Percentiles rank a stretch among this genome's conserved stretches.
Evolutionary conservation across 164 flowering plant species (phyloP).

Genomic region (Chloranthus sessilifolius): DNA sequence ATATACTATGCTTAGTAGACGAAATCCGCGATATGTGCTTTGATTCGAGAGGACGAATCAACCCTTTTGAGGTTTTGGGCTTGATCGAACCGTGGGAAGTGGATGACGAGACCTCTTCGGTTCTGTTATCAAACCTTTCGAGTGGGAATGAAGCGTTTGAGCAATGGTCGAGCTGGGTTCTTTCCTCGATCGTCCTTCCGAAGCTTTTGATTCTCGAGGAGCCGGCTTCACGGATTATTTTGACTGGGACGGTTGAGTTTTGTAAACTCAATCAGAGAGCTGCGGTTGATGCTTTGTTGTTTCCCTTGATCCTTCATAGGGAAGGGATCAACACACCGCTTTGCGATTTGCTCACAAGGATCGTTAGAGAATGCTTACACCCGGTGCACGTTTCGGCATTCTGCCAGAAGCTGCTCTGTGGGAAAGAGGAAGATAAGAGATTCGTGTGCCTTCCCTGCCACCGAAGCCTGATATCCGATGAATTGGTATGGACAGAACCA

Average conservation of each 20-base stretch:
- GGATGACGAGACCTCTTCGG: conserved; percentile 54
- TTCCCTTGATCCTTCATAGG: conserved; percentile 40
- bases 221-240: conserved; percentile 56
- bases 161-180: conserved; percentile 54
- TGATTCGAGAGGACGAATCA: conserved; percentile 7
- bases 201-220: conserved; percentile 47
- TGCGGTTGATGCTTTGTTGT: conserved; percentile 55
- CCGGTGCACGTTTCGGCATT: conserved; percentile 70
- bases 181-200: conserved; percentile 59
- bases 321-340: conserved; percentile 54
- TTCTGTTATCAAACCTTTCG: conserved; percentile 43
- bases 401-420: conserved; percentile 56
- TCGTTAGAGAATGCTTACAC: conserved; percentile 69
- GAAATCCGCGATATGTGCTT: conserved; percentile 48
- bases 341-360: conserved; percentile 51
- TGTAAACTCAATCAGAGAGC: conserved; percentile 61
- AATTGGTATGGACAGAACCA: conserved; percentile 73
- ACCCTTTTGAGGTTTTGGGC: conserved; percentile 34
- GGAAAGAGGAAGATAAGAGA: conserved; percentile 25
- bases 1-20: conserved; percentile 32
- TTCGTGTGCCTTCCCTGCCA: conserved; percentile 54
- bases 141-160: conserved; percentile 29
- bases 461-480: conserved; percentile 31
- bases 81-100: conserved; percentile 69
- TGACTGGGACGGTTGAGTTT: conserved; percentile 39